These are phyloP conservation scores for Kwoniella botswanensis DNA, from an alignment of 768 basidiomycete species.

Conservation along the genomic window DNA sequence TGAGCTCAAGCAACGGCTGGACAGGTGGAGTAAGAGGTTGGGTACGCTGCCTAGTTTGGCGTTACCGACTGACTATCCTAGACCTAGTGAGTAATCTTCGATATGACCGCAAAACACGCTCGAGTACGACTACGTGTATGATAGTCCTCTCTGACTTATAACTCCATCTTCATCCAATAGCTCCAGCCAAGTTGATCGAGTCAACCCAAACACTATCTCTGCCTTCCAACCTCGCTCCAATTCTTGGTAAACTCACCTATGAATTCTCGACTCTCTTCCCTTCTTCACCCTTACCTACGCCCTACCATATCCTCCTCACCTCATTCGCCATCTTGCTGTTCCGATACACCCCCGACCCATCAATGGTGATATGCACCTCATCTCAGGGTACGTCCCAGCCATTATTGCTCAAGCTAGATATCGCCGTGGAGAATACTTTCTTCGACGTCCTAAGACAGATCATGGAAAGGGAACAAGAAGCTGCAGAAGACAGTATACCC, in stretches of 20 bases:
- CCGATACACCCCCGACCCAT: conserved; percentile 93
- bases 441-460: conserved; percentile 86
- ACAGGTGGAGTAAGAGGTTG: conserved; percentile 63
- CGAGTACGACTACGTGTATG: no score
- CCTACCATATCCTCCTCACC: conserved; percentile 89
- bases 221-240: conserved; percentile 70
- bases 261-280: conserved; percentile 48
- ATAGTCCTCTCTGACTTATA: background rate
- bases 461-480: conserved; percentile 80
- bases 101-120: background rate
- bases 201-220: conserved; percentile 75
- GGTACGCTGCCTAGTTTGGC: conserved; percentile 86
- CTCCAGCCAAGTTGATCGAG: conserved; percentile 78
- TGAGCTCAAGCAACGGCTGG: conserved; percentile 33
- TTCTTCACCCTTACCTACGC: conserved; percentile 63
- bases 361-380: conserved; percentile 84
- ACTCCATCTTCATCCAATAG: conserved; percentile 34
- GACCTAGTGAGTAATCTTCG: conserved; percentile 62
- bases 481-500: conserved; percentile 77
- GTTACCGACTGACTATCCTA: conserved; percentile 93
- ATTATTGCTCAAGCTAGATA: conserved; percentile 77
- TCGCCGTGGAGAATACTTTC: conserved; percentile 85
- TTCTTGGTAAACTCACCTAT: conserved; percentile 79
- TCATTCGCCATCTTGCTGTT: conserved; percentile 89
- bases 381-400: conserved; percentile 72